A percentile compares a stretch with the other conserved stretches of the same genome.
Evolutionary conservation across 768 basidiomycete genomes (phyloP).

Genomic region (Megacollybia marginata): DNA sequence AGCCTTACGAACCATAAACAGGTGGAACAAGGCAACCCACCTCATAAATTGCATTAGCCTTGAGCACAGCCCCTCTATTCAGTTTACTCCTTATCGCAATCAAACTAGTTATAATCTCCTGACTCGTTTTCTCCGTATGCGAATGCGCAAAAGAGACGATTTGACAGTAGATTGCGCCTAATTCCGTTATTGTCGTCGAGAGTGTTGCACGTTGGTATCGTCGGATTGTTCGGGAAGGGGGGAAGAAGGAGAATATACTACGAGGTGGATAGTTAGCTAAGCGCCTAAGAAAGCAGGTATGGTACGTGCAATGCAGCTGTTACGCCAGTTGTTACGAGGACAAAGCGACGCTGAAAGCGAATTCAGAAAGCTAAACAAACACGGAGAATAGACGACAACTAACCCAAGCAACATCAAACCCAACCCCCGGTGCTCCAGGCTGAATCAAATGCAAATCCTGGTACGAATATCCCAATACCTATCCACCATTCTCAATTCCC

Average conservation of each 20-base stretch:
- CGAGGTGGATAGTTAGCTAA: background rate
- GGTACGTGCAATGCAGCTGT: conserved; percentile 70
- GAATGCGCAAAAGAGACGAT: conserved; percentile 67
- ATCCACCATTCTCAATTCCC: background rate
- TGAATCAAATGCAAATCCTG: conserved; percentile 43
- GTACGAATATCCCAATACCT: conserved; percentile 74
- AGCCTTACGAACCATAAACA: background rate
- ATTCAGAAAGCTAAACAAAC: background rate
- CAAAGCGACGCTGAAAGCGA: conserved; percentile 47
- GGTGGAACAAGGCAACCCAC: conserved; percentile 30
- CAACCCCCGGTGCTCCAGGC: conserved; percentile 49
- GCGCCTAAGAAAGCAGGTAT: background rate
- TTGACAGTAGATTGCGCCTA: conserved; percentile 70
- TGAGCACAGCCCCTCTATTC: conserved; percentile 48
- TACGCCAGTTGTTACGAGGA: conserved; percentile 67
- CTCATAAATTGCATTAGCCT: conserved; percentile 60
- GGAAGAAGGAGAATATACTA: conserved; percentile 65
- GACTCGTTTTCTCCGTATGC: conserved; percentile 39
- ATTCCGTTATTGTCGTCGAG: conserved; percentile 57
- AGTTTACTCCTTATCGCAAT: conserved; percentile 72
- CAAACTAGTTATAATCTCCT: conserved; percentile 54
- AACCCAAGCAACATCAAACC: conserved; percentile 70
- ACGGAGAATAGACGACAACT: conserved; percentile 4
- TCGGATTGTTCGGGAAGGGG: conserved; percentile 71
- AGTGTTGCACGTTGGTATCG: conserved; percentile 65